phyloP scores from a whole-genome alignment of 371 early-diverging fungal species.

The Mortierella polycephala region DNA sequence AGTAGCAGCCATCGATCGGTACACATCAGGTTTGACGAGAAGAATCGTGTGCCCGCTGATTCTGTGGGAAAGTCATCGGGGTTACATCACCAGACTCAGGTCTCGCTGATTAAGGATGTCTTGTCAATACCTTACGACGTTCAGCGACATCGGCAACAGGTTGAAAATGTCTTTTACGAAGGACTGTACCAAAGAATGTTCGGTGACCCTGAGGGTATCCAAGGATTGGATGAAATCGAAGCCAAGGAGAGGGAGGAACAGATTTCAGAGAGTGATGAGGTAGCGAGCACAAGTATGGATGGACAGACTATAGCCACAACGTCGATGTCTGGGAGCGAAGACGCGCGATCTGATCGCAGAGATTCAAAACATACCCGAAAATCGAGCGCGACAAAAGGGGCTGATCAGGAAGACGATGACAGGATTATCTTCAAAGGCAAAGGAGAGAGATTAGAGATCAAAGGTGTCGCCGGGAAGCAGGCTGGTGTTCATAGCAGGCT shows the following conservation, averaged over 20 bases:
- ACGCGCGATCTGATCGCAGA: neutral
- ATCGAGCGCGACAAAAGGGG: too few relatives aligned
- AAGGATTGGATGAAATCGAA: neutral
- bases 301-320: too few relatives aligned
- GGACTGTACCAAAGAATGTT: slow-evolving; percentile 9
- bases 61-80: slow-evolving; percentile 24
- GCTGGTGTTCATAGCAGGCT: too few relatives aligned
- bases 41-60: slow-evolving; percentile 5
- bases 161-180: slow-evolving; percentile 22
- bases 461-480: neutral
- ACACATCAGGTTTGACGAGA: slow-evolving; percentile 8
- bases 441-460: neutral
- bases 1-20: neutral
- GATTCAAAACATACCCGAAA: neutral
- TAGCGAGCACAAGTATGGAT: too few relatives aligned
- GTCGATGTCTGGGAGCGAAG: too few relatives aligned
- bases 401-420: neutral
- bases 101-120: slow-evolving; percentile 35
- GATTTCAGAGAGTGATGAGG: too few relatives aligned
- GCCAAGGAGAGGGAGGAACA: slow-evolving; percentile 1
- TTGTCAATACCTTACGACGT: slow-evolving; percentile 15
- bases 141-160: slow-evolving; percentile 19
- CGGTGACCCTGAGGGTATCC: slow-evolving; percentile 5
- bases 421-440: neutral
- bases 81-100: slow-evolving; percentile 16